Evolutionary conservation across 1,284 basidiomycete genomes (phyloP).

Genomic region (Cutaneotrichosporon mucoides): DNA sequence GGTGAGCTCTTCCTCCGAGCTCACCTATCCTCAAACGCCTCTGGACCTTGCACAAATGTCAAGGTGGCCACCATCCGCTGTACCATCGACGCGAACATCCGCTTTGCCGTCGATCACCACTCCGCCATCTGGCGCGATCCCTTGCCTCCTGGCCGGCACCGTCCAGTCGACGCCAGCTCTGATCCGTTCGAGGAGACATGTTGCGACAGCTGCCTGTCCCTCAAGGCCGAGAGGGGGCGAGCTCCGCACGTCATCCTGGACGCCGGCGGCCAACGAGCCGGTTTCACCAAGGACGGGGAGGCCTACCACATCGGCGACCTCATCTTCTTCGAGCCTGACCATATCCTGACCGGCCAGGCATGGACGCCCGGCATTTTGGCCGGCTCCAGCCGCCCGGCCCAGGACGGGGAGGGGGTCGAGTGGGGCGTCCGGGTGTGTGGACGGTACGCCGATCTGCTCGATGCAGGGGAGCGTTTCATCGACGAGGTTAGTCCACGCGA

Average conservation of each 20-base stretch:
- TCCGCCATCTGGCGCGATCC: not conserved
- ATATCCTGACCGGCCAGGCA: slow-evolving; percentile 5
- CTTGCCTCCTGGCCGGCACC: not conserved
- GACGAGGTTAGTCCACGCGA: not conserved
- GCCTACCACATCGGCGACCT: slow-evolving; percentile 21
- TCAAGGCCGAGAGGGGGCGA: not conserved
- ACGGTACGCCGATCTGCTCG: not conserved
- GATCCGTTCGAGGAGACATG: not conserved
- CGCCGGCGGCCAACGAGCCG: too few species aligned
- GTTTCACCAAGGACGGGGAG: slow-evolving; percentile 1
- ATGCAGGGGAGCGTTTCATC: not conserved
- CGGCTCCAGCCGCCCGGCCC: not conserved
- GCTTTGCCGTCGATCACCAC: not conserved
- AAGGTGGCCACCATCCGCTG: not conserved
- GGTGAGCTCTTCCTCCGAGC: not conserved
- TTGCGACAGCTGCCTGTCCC: slow-evolving; percentile 8
- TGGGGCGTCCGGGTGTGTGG: slow-evolving; percentile 2
- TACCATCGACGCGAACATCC: not conserved
- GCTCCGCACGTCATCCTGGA: not conserved
- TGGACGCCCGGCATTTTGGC: slow-evolving; percentile 21
- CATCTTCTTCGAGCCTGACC: slow-evolving; percentile 18
- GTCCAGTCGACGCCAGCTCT: not conserved
- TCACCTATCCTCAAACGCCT: too few species aligned
- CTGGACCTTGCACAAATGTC: not conserved
- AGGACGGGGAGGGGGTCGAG: not conserved